Percentiles rank a stretch among this genome's conserved stretches.
Evolutionary conservation across 1,284 basidiomycete genomes (phyloP).

Genomic region (Anthracocystis panici-leucophaei): DNA sequence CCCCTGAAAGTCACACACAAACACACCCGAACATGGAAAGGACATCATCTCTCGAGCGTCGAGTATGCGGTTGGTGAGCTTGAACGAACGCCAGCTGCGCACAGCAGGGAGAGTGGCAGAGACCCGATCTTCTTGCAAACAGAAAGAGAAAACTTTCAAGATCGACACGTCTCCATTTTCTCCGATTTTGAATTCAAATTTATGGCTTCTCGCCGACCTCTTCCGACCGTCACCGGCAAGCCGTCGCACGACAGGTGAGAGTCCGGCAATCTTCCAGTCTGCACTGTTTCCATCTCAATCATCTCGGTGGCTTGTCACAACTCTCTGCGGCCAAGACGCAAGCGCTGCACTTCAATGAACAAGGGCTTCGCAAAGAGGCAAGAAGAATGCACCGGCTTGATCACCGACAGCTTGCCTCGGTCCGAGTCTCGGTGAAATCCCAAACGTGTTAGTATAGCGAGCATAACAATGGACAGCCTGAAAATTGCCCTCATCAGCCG

Average conservation of each 20-base stretch:
- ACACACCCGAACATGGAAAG: neutral
- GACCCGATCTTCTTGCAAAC: conserved; percentile 8
- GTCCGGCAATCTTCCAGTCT: conserved; percentile 1
- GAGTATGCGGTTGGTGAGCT: neutral
- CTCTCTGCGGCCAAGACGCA: neutral
- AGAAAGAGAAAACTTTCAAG: neutral
- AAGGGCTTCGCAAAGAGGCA: neutral
- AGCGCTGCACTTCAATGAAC: neutral
- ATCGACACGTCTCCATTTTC: no score
- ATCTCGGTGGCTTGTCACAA: neutral
- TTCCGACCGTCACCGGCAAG: conserved; percentile 27
- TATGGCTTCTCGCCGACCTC: conserved; percentile 21
- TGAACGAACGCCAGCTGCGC: no score
- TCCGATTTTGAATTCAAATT: neutral
- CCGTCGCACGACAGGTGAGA: neutral
- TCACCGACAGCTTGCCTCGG: conserved; percentile 3
- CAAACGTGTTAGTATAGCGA: neutral
- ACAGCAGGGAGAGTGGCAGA: no score
- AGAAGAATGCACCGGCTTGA: neutral
- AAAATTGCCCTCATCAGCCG: no score
- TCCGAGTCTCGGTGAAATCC: neutral
- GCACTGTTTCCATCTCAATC: neutral
- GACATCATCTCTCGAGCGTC: neutral
- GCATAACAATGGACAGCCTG: neutral
- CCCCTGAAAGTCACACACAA: neutral